Conservation (phyloP, 805 yeast species). For the Lipomyces sp. region DNA sequence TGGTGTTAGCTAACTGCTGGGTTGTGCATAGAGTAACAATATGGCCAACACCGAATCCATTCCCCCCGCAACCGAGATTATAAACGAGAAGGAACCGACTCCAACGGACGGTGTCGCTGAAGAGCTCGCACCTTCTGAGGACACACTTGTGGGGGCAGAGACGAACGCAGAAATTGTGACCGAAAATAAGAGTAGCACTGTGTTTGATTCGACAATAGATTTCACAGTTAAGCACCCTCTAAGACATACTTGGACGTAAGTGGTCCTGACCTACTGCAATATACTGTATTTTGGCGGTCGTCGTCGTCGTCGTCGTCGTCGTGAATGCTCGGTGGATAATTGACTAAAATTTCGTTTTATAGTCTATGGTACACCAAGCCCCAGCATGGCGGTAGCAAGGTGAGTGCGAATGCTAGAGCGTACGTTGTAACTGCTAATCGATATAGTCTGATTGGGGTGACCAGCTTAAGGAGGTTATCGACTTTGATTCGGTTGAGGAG, state of each 20-base stretch:
- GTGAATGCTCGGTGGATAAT: not conserved
- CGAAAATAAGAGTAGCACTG: slow-evolving; percentile 48
- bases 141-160: slow-evolving; percentile 7
- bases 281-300: not conserved
- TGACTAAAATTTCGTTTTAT: slow-evolving; percentile 55
- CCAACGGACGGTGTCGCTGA: slow-evolving; percentile 4
- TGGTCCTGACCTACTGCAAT: not conserved
- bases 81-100: slow-evolving; percentile 25
- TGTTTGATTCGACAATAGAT: slow-evolving; percentile 56
- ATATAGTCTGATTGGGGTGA: slow-evolving; percentile 82
- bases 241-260: slow-evolving; percentile 80
- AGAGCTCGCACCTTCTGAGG: not conserved
- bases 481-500: slow-evolving; percentile 94
- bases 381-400: slow-evolving; percentile 61
- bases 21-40: not conserved
- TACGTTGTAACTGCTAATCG: not conserved
- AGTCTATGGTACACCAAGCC: slow-evolving; percentile 98
- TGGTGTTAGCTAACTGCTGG: not conserved
- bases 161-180: slow-evolving; percentile 13
- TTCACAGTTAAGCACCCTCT: slow-evolving; percentile 86
- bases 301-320: no score
- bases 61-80: slow-evolving; percentile 18
- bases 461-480: slow-evolving; percentile 86
- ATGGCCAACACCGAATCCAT: slow-evolving; percentile 20
- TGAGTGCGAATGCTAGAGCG: not conserved